Conservation (phyloP, 352 stramenopile species). For the Lagenidium sp. region DNA sequence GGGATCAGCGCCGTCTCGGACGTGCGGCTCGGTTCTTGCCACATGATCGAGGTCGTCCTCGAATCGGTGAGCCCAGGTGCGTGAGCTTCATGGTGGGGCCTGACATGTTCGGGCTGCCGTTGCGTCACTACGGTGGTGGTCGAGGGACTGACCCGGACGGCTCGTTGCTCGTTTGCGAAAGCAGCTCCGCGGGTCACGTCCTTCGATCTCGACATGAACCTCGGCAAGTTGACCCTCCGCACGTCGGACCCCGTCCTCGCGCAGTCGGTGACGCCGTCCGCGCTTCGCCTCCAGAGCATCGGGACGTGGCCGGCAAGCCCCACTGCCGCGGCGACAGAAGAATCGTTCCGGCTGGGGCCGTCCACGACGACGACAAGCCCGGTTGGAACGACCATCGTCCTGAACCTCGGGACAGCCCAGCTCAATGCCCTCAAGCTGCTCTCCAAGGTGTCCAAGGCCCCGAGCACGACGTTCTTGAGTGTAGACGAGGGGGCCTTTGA, state of each 20-base stretch:
- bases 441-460: conserved; percentile 17
- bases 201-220: conserved; percentile 47
- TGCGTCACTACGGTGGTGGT: too few species aligned
- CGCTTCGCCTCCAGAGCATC: conserved; percentile 32
- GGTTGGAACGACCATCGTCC: conserved; percentile 27
- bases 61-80: conserved; percentile 17
- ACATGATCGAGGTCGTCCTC: conserved; percentile 26
- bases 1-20: conserved; percentile 32
- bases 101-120: too few species aligned
- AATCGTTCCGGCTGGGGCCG: conserved; percentile 2
- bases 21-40: conserved; percentile 37
- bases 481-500: conserved; percentile 23
- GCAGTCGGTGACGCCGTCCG: conserved; percentile 31
- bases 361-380: conserved; percentile 31
- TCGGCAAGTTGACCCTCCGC: conserved; percentile 22
- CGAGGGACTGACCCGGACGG: too few species aligned
- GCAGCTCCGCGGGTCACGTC: conserved; percentile 22
- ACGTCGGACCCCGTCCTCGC: conserved; percentile 26
- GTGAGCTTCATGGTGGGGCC: not conserved
- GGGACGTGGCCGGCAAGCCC: not conserved
- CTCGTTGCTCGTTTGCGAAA: not conserved
- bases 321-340: not conserved
- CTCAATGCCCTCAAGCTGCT: conserved; percentile 39
- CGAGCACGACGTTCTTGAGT: conserved; percentile 22
- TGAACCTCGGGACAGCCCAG: conserved; percentile 28